Percentiles rank a stretch among this genome's conserved stretches.
These are phyloP conservation scores for Neocucurbitaria cava DNA, from an alignment of 2,329 filamentous ascomycete species.

Conservation along the genomic window DNA sequence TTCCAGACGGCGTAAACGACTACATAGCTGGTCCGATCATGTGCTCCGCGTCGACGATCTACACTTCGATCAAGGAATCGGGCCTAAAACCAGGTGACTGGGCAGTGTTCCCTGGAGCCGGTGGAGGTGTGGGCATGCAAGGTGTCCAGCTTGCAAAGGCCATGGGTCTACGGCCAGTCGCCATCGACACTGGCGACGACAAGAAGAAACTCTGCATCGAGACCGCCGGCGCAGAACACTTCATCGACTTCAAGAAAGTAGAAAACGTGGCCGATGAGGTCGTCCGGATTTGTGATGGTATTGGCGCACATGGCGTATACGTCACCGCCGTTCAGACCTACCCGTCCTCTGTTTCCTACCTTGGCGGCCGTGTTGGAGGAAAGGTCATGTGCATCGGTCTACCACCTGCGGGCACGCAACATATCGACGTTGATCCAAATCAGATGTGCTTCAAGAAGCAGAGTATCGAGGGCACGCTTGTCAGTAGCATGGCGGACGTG, in stretches of 20 bases:
- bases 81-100: conserved; percentile 60
- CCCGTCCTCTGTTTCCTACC: conserved; percentile 33
- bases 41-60: conserved; percentile 66
- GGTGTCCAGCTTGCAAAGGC: conserved; percentile 58
- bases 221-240: conserved; percentile 44
- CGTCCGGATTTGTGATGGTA: conserved; percentile 41
- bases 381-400: conserved; percentile 62
- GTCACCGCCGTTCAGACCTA: conserved; percentile 47
- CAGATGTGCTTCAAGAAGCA: conserved; percentile 47
- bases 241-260: conserved; percentile 48
- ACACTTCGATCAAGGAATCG: conserved; percentile 62
- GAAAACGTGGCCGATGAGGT: conserved; percentile 44
- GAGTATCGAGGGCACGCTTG: conserved; percentile 48
- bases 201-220: conserved; percentile 45
- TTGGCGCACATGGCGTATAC: conserved; percentile 50
- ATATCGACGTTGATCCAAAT: conserved; percentile 45
- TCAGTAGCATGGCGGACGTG: conserved; percentile 57
- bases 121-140: conserved; percentile 64
- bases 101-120: conserved; percentile 63
- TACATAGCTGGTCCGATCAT: conserved; percentile 67
- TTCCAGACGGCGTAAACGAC: conserved; percentile 63
- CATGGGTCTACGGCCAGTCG: conserved; percentile 48
- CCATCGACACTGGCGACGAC: conserved; percentile 45
- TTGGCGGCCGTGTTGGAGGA: conserved; percentile 57
- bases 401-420: conserved; percentile 38